These are phyloP conservation scores for Penicillium diatomitis DNA, from an alignment of 495 filamentous ascomycete genomes.

Conservation along the genomic window DNA sequence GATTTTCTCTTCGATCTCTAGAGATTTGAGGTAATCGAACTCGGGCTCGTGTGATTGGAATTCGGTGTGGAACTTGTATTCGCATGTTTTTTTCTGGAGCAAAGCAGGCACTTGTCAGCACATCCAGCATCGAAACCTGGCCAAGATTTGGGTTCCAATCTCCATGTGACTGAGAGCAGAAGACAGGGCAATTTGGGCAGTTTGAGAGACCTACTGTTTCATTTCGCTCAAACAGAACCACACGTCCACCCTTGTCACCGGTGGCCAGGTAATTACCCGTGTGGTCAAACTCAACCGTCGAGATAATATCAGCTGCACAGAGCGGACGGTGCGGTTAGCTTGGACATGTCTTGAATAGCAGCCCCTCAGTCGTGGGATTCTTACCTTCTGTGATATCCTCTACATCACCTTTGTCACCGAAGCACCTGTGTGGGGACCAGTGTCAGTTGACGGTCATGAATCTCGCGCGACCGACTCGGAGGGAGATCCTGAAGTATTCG, in stretches of 20 bases:
- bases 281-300: slow-evolving; percentile 97
- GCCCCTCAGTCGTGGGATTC: not conserved
- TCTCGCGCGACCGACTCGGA: too few relatives aligned
- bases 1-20: slow-evolving; percentile 99
- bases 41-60: slow-evolving; percentile 99
- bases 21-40: slow-evolving; percentile 97
- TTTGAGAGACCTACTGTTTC: slow-evolving; percentile 58
- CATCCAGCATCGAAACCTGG: not conserved
- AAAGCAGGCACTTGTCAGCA: not conserved
- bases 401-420: slow-evolving; percentile 98
- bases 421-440: slow-evolving; percentile 59
- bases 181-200: too few relatives aligned
- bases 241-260: slow-evolving; percentile 93
- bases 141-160: not conserved
- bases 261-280: slow-evolving; percentile 97
- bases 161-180: too few relatives aligned
- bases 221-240: slow-evolving; percentile 95
- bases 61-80: slow-evolving; percentile 99
- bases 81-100: slow-evolving; percentile 96
- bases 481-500: too few relatives aligned
- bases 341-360: not conserved
- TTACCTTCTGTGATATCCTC: slow-evolving; percentile 99
- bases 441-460: slow-evolving; percentile 4
- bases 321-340: slow-evolving; percentile 5
- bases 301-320: slow-evolving; percentile 87